Evolutionary conservation across 164 flowering plant genomes (phyloP), one percentile per base, ranked within the genome.

Genomic region (Macadamia tetraphylla): DNA sequence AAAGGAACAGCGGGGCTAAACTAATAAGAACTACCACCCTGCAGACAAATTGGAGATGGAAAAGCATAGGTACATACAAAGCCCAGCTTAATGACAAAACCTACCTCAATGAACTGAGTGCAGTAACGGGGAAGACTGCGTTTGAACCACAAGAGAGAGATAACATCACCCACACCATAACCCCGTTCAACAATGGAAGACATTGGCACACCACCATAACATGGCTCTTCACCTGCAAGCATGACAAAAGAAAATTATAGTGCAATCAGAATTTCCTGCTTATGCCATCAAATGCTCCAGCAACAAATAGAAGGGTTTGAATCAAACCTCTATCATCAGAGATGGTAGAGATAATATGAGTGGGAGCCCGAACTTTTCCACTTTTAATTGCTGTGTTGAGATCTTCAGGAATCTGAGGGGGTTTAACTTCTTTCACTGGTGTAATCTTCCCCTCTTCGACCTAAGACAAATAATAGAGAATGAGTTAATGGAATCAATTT

Each of bases 291-390:
- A 71, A 62, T 3, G 55, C 44, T 14, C 55, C 57, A 56, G 7
- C 9, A 18, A 46, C 49, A 43, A 55, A 48, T 15, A 5, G 42
- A 62, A 42, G 29, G 29, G 52, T 51, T 53, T 13, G 60, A 63
- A 55, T n/a, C 69, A 43, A 66, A 92, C 98, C 99, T 84, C 98
- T 85, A 70, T 95, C 99, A 77, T 95, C 98, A 69, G 97, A 95
- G 76, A 95, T 95, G 68, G 98, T 92, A 58, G 99, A 95, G 62
- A 95, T 88, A 67, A 92, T 89, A 73, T 95, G 98, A 73, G 98
- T 95, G 64, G 98, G 98, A 73, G 98, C 98, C n/a, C 97, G 92
- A 70, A 95, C 98, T 88, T 91, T 95, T 49, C 99, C 98, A 71
- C 96, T 92, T 79, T 92, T 92, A 70, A 95, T 92, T 63, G 97